phyloP scores from a whole-genome alignment of 352 stramenopile genomes.

The Globisporangium recalcitrans region DNA sequence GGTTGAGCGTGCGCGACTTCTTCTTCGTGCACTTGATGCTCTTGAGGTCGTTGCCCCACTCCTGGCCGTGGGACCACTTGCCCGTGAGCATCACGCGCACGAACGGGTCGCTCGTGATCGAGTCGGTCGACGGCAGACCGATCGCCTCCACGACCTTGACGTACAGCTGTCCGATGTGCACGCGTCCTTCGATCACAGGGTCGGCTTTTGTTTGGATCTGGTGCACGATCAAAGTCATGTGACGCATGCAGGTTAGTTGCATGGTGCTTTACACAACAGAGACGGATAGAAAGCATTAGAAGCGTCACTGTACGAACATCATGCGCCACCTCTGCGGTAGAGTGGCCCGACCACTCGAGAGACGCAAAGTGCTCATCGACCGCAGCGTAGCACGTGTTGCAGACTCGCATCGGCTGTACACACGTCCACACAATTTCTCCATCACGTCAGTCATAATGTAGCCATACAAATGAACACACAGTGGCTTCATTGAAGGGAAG shows the following conservation, averaged over 20 bases:
- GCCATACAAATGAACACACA: conserved; percentile 2
- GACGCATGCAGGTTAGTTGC: background rate
- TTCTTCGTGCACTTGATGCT: conserved; percentile 84
- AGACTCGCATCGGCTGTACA: conserved; percentile 76
- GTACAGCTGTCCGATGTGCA: conserved; percentile 83
- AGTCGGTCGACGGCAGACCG: conserved; percentile 76
- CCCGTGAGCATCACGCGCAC: conserved; percentile 79
- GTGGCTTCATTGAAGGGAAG: background rate
- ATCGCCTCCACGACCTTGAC: conserved; percentile 85
- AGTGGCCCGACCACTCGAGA: conserved; percentile 79
- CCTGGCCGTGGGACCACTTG: conserved; percentile 83
- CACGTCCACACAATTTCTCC: conserved; percentile 1
- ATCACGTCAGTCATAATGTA: background rate
- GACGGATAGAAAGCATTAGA: background rate
- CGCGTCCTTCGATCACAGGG: conserved; percentile 73
- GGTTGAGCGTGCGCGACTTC: conserved; percentile 82
- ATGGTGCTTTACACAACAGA: background rate
- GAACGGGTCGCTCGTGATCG: conserved; percentile 86
- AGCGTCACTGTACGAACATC: background rate
- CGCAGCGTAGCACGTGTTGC: conserved; percentile 79
- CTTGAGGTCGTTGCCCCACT: conserved; percentile 79
- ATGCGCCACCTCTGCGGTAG: conserved; percentile 45
- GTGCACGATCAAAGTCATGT: background rate
- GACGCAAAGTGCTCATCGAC: conserved; percentile 84
- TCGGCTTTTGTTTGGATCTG: conserved; percentile 65